Percentiles rank a stretch among this genome's conserved stretches.
Evolutionary conservation across 2,329 filamentous ascomycete species (phyloP).

Genomic region (Microdochium trichocladiopsis): DNA sequence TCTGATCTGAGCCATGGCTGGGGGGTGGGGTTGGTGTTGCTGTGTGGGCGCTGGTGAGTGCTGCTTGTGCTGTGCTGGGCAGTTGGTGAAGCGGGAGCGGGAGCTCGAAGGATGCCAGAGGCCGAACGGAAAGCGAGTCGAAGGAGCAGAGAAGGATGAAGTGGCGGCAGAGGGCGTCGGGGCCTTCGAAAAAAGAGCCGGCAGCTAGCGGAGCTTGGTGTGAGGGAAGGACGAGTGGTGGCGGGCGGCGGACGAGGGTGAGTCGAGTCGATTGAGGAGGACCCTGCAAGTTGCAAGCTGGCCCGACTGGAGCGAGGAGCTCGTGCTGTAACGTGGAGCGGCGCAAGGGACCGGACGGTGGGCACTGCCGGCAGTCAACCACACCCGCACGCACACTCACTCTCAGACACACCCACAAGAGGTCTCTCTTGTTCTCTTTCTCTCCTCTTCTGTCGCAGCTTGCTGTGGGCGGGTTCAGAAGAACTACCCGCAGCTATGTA

Average conservation of each 20-base stretch:
- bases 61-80: background rate
- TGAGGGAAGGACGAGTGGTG: background rate
- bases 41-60: background rate
- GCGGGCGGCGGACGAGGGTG: background rate
- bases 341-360: too few relatives aligned
- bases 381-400: too few relatives aligned
- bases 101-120: too few relatives aligned
- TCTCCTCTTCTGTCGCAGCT: too few relatives aligned
- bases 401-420: too few relatives aligned
- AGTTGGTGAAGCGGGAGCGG: too few relatives aligned
- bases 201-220: background rate
- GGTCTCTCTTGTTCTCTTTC: too few relatives aligned
- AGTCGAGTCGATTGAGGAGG: background rate
- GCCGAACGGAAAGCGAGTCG: background rate
- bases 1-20: constrained; percentile 40
- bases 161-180: background rate
- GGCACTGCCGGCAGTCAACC: too few relatives aligned
- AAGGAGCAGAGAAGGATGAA: background rate
- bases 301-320: background rate
- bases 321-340: too few relatives aligned
- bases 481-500: too few relatives aligned
- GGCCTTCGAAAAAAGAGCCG: background rate
- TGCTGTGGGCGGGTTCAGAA: too few relatives aligned
- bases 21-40: background rate
- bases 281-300: constrained; percentile 1